phyloP scores from a whole-genome alignment of 805 yeast genomes.

The Saccharomycopsis sp. region DNA sequence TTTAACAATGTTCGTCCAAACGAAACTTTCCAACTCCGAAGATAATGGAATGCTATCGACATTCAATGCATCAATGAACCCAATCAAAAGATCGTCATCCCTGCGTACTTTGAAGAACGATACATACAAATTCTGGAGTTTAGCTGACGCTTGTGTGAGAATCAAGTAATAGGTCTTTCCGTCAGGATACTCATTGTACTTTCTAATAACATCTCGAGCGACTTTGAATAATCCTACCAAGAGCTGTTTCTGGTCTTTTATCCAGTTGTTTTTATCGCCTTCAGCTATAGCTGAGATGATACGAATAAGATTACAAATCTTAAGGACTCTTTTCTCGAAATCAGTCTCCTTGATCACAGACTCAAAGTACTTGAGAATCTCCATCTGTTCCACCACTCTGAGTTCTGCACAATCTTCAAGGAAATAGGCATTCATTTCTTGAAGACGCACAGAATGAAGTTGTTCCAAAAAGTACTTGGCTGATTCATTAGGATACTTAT shows the following conservation, averaged over 20 bases:
- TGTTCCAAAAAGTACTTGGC: slow-evolving; percentile 62
- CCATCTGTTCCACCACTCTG: slow-evolving; percentile 47
- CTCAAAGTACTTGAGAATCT: slow-evolving; percentile 43
- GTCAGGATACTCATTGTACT: slow-evolving; percentile 38
- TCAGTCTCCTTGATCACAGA: slow-evolving; percentile 43
- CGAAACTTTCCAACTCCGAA: slow-evolving; percentile 45
- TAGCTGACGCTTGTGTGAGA: slow-evolving; percentile 60
- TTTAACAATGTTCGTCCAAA: slow-evolving; percentile 51
- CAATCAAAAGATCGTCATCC: slow-evolving; percentile 35
- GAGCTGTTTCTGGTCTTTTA: slow-evolving; percentile 42
- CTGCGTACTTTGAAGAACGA: slow-evolving; percentile 30
- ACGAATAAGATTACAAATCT: slow-evolving; percentile 70
- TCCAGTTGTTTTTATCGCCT: slow-evolving; percentile 51
- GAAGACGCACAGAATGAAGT: slow-evolving; percentile 58
- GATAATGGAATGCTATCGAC: slow-evolving; percentile 42
- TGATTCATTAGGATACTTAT: slow-evolving; percentile 74
- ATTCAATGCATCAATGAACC: slow-evolving; percentile 38
- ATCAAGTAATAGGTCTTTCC: slow-evolving; percentile 61
- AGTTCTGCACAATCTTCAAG: slow-evolving; percentile 52
- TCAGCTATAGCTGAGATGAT: slow-evolving; percentile 47
- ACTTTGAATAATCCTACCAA: slow-evolving; percentile 38
- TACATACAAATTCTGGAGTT: slow-evolving; percentile 48
- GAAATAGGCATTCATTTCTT: slow-evolving; percentile 42
- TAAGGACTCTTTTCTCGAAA: slow-evolving; percentile 49
- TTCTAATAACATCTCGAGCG: slow-evolving; percentile 37